Conservation (phyloP, 345 rosid genomes). For the Populus simonii region DNA sequence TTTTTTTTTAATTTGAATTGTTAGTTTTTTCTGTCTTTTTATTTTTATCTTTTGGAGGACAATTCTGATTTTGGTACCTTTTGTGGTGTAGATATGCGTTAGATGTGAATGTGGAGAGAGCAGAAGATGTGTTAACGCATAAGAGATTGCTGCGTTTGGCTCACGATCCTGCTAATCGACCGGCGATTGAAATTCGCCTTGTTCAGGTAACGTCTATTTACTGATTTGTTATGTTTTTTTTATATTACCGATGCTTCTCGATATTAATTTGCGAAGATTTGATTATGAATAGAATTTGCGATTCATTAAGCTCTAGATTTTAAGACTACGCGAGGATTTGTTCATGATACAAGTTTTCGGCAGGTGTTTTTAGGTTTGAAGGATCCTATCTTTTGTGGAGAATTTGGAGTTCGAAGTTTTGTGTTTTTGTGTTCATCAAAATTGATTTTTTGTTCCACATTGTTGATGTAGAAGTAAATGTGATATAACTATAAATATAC, state of each 20-base stretch:
- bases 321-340: not conserved
- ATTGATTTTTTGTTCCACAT: not conserved
- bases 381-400: not conserved
- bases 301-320: not conserved
- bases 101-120: conserved; percentile 96
- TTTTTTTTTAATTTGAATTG: not conserved
- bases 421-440: not conserved
- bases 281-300: not conserved
- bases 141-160: conserved; percentile 55
- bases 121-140: conserved; percentile 92
- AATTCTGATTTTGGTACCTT: not conserved
- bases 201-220: conserved; percentile 52
- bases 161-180: conserved; percentile 52
- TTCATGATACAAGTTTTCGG: not conserved
- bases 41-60: not conserved
- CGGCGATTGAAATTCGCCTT: conserved; percentile 58
- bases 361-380: not conserved
- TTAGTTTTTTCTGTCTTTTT: not conserved
- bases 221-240: not conserved
- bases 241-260: not conserved
- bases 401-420: not conserved
- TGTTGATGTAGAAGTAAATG: not conserved
- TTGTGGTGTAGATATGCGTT: conserved; percentile 65
- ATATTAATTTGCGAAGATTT: not conserved
- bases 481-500: not conserved